Evolutionary conservation across 495 filamentous ascomycete genomes (phyloP).

Genomic region (Penicillium psychrofluorescens): DNA sequence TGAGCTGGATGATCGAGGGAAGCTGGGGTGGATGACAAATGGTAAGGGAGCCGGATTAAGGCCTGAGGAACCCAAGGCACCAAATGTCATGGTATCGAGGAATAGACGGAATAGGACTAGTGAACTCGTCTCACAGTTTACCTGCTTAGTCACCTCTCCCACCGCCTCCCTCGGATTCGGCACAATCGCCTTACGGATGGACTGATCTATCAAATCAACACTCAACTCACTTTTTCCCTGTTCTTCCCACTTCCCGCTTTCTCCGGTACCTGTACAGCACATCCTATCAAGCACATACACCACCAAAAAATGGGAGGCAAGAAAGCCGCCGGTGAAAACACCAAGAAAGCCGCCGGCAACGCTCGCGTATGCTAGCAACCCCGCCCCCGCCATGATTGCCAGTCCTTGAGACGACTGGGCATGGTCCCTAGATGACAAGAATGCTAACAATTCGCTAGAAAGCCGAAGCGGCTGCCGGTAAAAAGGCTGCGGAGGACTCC

Average conservation of each 20-base stretch:
- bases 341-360: constrained; percentile 86
- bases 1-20: not conserved
- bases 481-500: constrained; percentile 62
- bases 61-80: not conserved
- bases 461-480: constrained; percentile 75
- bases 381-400: constrained; percentile 24
- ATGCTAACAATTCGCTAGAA: constrained; percentile 49
- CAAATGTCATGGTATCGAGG: too few species aligned
- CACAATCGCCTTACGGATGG: constrained; percentile 20
- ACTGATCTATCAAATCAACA: constrained; percentile 12
- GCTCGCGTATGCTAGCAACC: constrained; percentile 46
- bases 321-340: constrained; percentile 64
- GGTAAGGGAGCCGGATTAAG: not conserved
- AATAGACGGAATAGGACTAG: too few species aligned
- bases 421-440: not conserved
- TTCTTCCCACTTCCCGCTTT: not conserved
- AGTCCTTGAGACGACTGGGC: not conserved
- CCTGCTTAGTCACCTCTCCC: constrained; percentile 4
- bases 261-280: not conserved
- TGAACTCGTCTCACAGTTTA: not conserved
- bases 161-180: constrained; percentile 22
- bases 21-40: not conserved
- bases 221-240: constrained; percentile 7
- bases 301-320: constrained; percentile 40
- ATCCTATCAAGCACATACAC: not conserved